Evolutionary conservation across 1,284 basidiomycete species (phyloP).

Genomic region (Ganoderma sinense): DNA sequence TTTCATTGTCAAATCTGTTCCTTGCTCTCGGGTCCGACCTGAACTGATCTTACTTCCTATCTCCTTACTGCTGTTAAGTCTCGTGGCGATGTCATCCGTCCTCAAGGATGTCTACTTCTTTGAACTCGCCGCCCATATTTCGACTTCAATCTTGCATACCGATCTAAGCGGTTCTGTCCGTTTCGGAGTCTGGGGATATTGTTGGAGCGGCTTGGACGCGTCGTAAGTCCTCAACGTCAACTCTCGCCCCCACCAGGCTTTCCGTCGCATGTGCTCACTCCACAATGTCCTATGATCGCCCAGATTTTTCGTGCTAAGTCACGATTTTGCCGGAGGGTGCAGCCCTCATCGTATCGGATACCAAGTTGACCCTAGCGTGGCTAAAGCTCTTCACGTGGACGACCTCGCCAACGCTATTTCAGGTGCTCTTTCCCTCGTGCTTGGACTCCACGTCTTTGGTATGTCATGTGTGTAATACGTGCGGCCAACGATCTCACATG

Average conservation of each 20-base stretch:
- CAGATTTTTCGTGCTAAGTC: constrained; percentile 51
- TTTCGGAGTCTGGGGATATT: constrained; percentile 71
- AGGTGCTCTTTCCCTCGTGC: constrained; percentile 44
- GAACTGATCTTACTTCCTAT: constrained; percentile 48
- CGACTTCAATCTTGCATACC: constrained; percentile 44
- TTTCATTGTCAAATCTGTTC: neutral
- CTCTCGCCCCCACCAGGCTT: constrained; percentile 6
- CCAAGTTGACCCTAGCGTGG: constrained; percentile 55
- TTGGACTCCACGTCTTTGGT: constrained; percentile 58
- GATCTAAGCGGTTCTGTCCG: constrained; percentile 47
- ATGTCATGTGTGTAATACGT: constrained; percentile 23
- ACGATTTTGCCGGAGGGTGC: constrained; percentile 48
- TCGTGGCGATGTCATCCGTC: constrained; percentile 67
- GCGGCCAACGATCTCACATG: neutral
- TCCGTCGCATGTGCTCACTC: constrained; percentile 13
- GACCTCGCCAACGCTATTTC: constrained; percentile 51
- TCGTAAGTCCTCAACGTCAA: constrained; percentile 46
- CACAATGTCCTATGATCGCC: constrained; percentile 18
- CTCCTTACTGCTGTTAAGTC: constrained; percentile 62
- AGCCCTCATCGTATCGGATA: constrained; percentile 58
- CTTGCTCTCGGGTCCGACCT: constrained; percentile 40
- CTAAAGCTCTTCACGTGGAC: constrained; percentile 51
- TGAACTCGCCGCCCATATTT: constrained; percentile 48
- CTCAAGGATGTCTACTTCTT: constrained; percentile 63
- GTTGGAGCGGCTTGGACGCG: constrained; percentile 53